Evolutionary conservation across 805 yeast genomes (phyloP).

Genomic region (Saturnispora mendoncae): DNA sequence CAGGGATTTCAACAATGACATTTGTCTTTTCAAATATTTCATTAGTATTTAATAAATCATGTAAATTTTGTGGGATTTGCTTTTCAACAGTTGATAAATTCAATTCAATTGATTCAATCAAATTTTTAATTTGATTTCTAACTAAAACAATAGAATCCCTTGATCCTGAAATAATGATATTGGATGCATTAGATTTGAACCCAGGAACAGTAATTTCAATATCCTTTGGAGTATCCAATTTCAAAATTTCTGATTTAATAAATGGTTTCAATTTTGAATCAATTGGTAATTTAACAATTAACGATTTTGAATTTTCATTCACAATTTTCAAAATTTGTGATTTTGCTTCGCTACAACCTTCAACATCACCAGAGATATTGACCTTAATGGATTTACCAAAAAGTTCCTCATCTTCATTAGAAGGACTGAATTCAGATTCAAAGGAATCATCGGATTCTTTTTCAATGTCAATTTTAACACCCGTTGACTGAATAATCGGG

Average conservation of each 20-base stretch:
- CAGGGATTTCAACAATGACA: conserved; percentile 52
- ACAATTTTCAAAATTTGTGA: conserved; percentile 63
- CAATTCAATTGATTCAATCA: conserved; percentile 36
- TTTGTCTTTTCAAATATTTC: conserved; percentile 43
- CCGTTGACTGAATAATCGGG: conserved; percentile 63
- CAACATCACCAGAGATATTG: conserved; percentile 72
- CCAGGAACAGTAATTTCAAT: conserved; percentile 25
- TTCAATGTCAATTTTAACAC: conserved; percentile 64
- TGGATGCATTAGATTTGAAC: conserved; percentile 31
- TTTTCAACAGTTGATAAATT: conserved; percentile 46
- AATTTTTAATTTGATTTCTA: conserved; percentile 40
- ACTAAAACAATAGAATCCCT: conserved; percentile 54
- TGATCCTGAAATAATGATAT: conserved; percentile 56
- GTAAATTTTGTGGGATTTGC: conserved; percentile 58
- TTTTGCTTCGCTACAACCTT: conserved; percentile 72
- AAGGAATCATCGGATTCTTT: conserved; percentile 19
- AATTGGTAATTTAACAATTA: conserved; percentile 43
- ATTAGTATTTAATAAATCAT: conserved; percentile 55
- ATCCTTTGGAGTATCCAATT: conserved; percentile 18
- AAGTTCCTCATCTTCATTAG: conserved; percentile 42
- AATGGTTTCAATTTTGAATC: conserved; percentile 37
- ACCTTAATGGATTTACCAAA: conserved; percentile 55
- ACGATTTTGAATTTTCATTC: conserved; percentile 57
- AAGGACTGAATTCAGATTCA: conserved; percentile 1
- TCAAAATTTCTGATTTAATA: conserved; percentile 28